Evolutionary conservation across 78 protist species (phyloP).

Genomic region (Cavenderia fasciculata): DNA sequence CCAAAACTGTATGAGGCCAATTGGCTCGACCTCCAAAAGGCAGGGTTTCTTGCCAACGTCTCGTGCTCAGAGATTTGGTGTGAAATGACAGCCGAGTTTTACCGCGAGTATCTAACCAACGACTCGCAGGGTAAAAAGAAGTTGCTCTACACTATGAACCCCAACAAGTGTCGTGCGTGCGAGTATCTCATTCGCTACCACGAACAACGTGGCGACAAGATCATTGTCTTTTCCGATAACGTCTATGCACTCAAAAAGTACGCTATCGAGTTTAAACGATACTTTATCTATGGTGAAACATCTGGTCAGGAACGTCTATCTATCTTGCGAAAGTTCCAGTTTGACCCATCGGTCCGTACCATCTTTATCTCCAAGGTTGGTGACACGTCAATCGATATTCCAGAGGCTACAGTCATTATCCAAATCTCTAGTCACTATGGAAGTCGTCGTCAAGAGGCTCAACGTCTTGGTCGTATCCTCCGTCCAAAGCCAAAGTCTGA

Average conservation of each 20-base stretch:
- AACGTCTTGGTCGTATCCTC: conserved; percentile 98
- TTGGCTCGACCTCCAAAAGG: conserved; percentile 97
- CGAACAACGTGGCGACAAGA: conserved; percentile 94
- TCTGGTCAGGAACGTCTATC: conserved; percentile 79
- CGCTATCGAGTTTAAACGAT: conserved; percentile 80
- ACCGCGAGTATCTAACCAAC: conserved; percentile 80
- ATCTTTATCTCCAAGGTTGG: conserved; percentile 96
- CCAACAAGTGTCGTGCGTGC: conserved; percentile 93
- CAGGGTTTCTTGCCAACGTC: conserved; percentile 89
- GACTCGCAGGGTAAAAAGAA: conserved; percentile 42
- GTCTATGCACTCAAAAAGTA: conserved; percentile 88
- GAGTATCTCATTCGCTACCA: conserved; percentile 92
- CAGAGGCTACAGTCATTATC: conserved; percentile 97
- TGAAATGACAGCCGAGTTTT: conserved; percentile 94
- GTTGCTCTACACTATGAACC: conserved; percentile 94
- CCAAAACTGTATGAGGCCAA: conserved; percentile 99
- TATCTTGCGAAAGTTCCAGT: conserved; percentile 78
- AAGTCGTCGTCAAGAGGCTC: conserved; percentile 99
- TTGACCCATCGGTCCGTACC: conserved; percentile 25
- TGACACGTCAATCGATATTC: conserved; percentile 98
- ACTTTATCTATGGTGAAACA: conserved; percentile 90
- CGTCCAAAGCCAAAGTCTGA: conserved; percentile 93
- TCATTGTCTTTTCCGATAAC: conserved; percentile 96
- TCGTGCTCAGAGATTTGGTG: conserved; percentile 94
- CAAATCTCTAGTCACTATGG: conserved; percentile 98